These are phyloP conservation scores for Ceratocystis huliohia DNA, from an alignment of 2,329 filamentous ascomycete species.

Conservation along the genomic window DNA sequence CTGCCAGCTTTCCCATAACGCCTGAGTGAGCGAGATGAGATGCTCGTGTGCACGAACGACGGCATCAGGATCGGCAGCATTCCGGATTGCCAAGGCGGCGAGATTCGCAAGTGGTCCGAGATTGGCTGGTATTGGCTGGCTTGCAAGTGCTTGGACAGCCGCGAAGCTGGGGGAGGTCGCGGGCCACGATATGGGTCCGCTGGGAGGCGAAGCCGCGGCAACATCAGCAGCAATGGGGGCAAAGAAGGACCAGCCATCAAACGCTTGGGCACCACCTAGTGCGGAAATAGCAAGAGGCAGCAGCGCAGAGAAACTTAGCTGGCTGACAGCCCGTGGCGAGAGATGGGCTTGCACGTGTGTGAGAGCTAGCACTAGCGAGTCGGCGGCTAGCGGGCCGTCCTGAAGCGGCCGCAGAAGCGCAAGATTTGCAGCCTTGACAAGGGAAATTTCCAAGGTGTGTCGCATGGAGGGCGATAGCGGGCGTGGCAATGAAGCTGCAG, in stretches of 20 bases:
- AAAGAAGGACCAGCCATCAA: slow-evolving; percentile 65
- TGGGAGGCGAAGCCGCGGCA: slow-evolving; percentile 22
- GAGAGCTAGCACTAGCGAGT: slow-evolving; percentile 54
- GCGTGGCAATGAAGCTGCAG: slow-evolving; percentile 44
- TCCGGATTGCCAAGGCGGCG: slow-evolving; percentile 49
- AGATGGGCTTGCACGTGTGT: slow-evolving; percentile 66
- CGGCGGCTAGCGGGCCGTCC: slow-evolving; percentile 33
- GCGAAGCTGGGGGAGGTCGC: slow-evolving; percentile 46
- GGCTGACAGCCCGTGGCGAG: slow-evolving; percentile 43
- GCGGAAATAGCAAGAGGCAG: slow-evolving; percentile 57
- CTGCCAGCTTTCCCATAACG: slow-evolving; percentile 59
- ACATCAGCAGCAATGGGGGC: slow-evolving; percentile 38
- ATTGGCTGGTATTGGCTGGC: slow-evolving; percentile 49
- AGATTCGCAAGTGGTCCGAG: slow-evolving; percentile 56
- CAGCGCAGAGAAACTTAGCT: slow-evolving; percentile 55
- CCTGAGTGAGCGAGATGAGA: slow-evolving; percentile 53
- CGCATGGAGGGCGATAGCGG: slow-evolving; percentile 53
- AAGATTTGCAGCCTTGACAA: slow-evolving; percentile 65
- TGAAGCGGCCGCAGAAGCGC: slow-evolving; percentile 42
- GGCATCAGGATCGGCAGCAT: slow-evolving; percentile 33
- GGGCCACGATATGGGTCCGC: slow-evolving; percentile 52
- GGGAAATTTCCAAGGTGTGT: slow-evolving; percentile 55
- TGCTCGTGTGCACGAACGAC: slow-evolving; percentile 46
- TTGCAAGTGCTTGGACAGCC: slow-evolving; percentile 45
- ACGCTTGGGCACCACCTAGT: slow-evolving; percentile 58